A percentile compares a stretch with the other conserved stretches of the same genome.
These are phyloP conservation scores for Populus nigra DNA, from an alignment of 345 rosid species.

Conservation along the genomic window DNA sequence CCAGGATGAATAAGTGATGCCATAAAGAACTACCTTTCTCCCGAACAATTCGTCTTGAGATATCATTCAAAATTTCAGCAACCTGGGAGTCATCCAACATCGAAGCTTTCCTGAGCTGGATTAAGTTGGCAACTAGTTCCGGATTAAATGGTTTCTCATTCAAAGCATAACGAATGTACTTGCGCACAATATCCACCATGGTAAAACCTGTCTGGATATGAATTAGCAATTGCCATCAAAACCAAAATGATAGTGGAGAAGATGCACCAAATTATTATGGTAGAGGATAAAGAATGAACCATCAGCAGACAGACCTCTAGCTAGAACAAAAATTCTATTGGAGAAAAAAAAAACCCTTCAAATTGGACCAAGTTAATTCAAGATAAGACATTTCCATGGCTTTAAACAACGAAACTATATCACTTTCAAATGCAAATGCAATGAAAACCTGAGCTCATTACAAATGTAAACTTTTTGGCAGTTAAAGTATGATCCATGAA, in stretches of 20 bases:
- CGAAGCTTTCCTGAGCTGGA: conserved; percentile 74
- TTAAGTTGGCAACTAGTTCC: conserved; percentile 58
- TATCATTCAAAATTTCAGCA: conserved; percentile 75
- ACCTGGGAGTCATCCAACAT: conserved; percentile 63
- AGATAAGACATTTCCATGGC: background rate
- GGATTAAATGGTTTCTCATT: conserved; percentile 92
- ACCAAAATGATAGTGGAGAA: conserved; percentile 11
- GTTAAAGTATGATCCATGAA: no score
- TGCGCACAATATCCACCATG: conserved; percentile 83
- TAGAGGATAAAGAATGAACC: background rate
- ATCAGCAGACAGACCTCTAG: background rate
- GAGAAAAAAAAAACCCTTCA: no score
- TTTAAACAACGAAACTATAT: background rate
- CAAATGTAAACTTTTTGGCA: no score
- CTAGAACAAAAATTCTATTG: background rate
- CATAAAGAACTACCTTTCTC: conserved; percentile 61
- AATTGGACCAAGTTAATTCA: background rate
- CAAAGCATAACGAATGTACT: conserved; percentile 79
- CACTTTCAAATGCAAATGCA: background rate
- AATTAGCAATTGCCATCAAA: conserved; percentile 39
- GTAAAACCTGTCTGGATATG: conserved; percentile 85
- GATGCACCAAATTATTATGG: background rate
- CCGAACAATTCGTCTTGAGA: conserved; percentile 72
- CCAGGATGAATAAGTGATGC: background rate
- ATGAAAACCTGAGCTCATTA: no score